Evolutionary conservation across 768 basidiomycete genomes (phyloP).

Genomic region (Tephrocybe sp.): DNA sequence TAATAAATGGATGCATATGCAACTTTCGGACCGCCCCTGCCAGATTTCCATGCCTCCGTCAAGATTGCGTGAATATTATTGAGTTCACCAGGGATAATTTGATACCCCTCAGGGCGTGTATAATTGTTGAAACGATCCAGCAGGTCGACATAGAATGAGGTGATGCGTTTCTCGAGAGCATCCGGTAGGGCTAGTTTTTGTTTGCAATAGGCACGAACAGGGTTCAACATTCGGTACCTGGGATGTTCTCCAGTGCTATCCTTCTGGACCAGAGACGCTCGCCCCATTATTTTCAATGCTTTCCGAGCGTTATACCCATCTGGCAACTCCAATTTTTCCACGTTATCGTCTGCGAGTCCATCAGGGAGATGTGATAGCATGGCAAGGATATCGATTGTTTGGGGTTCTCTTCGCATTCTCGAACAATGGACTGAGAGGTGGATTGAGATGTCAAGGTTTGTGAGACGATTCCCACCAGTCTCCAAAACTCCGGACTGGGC

Average conservation of each 20-base stretch:
- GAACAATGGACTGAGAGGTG: constrained; percentile 15
- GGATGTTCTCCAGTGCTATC: background rate
- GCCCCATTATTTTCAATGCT: background rate
- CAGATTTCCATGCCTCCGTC: background rate
- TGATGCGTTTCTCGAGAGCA: background rate
- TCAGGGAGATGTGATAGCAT: constrained; percentile 20
- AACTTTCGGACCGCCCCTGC: background rate
- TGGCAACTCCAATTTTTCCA: background rate
- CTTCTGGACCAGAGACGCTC: background rate
- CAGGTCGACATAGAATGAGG: background rate
- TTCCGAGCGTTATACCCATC: background rate
- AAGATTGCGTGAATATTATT: background rate
- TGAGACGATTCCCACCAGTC: constrained; percentile 18
- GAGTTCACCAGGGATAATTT: background rate
- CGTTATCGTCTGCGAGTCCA: background rate
- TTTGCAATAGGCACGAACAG: background rate
- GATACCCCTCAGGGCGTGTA: background rate
- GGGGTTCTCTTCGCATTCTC: constrained; percentile 16
- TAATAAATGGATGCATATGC: background rate
- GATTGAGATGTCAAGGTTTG: constrained; percentile 22
- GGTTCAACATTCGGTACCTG: background rate
- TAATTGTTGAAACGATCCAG: background rate
- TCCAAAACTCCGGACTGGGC: constrained; percentile 18
- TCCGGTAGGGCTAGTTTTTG: background rate
- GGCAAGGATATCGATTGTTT: constrained; percentile 11